Evolutionary conservation across 83 land plant species (phyloP).

Genomic region (Larix sibirica): DNA sequence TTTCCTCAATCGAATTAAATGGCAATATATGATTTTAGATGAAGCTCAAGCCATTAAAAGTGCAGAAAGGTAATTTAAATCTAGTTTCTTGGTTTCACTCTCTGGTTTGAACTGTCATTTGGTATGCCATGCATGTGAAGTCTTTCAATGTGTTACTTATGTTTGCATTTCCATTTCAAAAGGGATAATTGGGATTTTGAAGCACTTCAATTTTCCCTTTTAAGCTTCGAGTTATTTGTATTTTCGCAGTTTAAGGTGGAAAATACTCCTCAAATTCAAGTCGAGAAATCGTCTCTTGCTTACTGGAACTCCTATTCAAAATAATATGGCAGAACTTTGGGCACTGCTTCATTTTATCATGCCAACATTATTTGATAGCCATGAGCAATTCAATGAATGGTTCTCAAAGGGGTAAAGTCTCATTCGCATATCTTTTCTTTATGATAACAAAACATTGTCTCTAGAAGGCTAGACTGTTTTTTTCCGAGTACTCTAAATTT

Average conservation of each 20-base stretch:
- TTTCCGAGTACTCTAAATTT: background rate
- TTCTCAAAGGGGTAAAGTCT: slow-evolving; percentile 91
- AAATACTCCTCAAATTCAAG: slow-evolving; percentile 85
- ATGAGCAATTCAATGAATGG: slow-evolving; percentile 99
- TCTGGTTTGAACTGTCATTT: background rate
- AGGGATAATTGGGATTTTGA: background rate
- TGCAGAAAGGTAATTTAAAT: slow-evolving; percentile 64
- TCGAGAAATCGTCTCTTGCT: slow-evolving; percentile 95
- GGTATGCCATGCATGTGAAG: background rate
- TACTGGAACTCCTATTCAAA: slow-evolving; percentile 98
- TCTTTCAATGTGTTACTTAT: background rate
- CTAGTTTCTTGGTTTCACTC: background rate
- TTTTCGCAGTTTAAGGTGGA: slow-evolving; percentile 86
- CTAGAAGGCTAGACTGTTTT: background rate
- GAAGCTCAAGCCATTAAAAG: slow-evolving; percentile 99
- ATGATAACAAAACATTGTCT: background rate
- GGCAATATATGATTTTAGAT: slow-evolving; percentile 99
- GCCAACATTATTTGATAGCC: slow-evolving; percentile 99
- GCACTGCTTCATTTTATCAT: slow-evolving; percentile 98
- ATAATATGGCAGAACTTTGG: slow-evolving; percentile 99
- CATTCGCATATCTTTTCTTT: background rate
- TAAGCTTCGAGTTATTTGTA: background rate
- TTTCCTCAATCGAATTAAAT: slow-evolving; percentile 87
- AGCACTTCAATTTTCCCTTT: background rate
- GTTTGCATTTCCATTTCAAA: background rate